Base-by-base conservation (phyloP, 805 yeast genomes). In the Wickerhamomyces chambardii region DNA sequence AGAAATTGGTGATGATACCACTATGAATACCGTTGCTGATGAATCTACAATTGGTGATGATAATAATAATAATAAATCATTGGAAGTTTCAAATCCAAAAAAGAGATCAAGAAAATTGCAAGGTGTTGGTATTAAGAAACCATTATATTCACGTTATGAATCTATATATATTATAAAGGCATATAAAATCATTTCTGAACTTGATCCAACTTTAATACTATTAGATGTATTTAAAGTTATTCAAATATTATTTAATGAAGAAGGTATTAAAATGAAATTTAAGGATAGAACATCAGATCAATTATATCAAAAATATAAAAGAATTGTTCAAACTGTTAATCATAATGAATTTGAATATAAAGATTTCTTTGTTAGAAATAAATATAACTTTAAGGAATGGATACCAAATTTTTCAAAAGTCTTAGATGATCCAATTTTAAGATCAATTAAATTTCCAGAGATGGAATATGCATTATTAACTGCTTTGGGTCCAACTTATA, bases 61-160 rank as follows among this genome's bases (percentile, higher is more conserved):
- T 24, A 14, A 24, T 12, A n/a, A 24, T 24, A n/a, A 2, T n/a
- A 24, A 24, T 24, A 8, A 14, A 12, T 12, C 27, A 14, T 15
- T 15, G 4, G 36, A 29, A 8, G 32, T 35, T 11, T 22, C 35
- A 15, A 36, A 33, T 17, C 31, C 6, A 33, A 46, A 28, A 47
- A 40, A 30, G n/a, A n/a, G n/a, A 32, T 47, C 53, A 12, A 43
- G 51, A 28, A 50, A 48, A 22, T 29, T 41, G 10, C 55, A 50
- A 33, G 53, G 54, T 1, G 45, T 42, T 14, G 55, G 55, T 17
- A 44, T 50, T 7, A 50, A 45, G 33, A 50, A 49, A 30, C 55
- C 54, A 6, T 29, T 49, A 7, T 50, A 50, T 31, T 42, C 55
- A 2, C 39, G 45, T 7, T 50, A 47, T 29, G 55, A 50, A 35